Base-by-base conservation (phyloP, 2,329 filamentous ascomycete species). In the Clonostachys sp. region DNA sequence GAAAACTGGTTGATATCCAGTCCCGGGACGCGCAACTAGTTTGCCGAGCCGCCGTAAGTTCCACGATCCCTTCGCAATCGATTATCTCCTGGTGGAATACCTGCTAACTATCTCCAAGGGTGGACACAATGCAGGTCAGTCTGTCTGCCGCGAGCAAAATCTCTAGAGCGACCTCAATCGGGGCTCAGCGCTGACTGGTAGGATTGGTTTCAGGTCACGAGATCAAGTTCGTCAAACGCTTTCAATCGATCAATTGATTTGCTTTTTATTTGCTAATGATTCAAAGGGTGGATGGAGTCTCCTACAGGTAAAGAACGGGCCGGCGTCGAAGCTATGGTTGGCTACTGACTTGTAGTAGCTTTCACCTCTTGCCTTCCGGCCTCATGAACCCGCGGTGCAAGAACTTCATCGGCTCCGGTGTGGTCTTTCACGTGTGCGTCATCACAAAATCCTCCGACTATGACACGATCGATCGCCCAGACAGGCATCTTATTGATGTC, bases 401-500 rank as follows among this genome's bases (percentile, higher is more conserved):
- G 57, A 91, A 91, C 68, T 71, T 91, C 48, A 86, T 91, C 61
- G 87, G 86, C 49, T 85, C 83, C 43, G 85, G 76, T 43, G 77
- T 80, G 39, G 80, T 88, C 49, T 81, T 89, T 54, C 79, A 89
- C 64, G 74, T 86, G 55, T 57, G 51, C 45, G 57, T 58, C 44
- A 55, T 56, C 49, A 48, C 40, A 49, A 47, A 40, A 48, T 40
- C 45, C 49, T 30, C 9, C 9, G 24, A 2, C 9, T 30, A 30
- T 30, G 24, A 30, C 24, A 6, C 24, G 7, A 24, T 8, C 24
- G 24, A 24, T 24, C 8, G 24, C 24, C 24, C 24, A 9, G 24
- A 24, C 24, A 9, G 48, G 47, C 48, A 52, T 56, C 47, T 52
- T 52, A 45, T 51, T 55, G 48, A 51, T 51, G 49, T 50, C 48